These are phyloP conservation scores for Butyriboletus appendiculatus DNA, from an alignment of 1,284 basidiomycete species.

Conservation along the genomic window DNA sequence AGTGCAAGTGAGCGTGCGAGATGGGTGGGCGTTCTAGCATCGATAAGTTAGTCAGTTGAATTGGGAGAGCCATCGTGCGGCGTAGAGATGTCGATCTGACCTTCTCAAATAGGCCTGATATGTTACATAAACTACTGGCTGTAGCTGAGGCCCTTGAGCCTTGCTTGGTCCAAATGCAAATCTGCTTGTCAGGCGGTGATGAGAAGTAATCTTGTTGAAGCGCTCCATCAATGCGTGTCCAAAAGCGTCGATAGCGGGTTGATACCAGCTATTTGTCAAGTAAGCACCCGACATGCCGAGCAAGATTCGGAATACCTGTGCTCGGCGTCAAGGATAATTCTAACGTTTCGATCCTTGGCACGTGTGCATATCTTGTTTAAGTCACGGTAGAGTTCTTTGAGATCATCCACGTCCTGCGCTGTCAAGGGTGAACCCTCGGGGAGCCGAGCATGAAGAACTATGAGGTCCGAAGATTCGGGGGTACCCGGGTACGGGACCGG, in stretches of 20 bases:
- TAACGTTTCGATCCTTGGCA: constrained; percentile 61
- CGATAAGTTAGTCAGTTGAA: constrained; percentile 10
- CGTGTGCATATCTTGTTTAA: constrained; percentile 59
- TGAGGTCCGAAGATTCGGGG: constrained; percentile 30
- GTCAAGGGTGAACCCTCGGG: constrained; percentile 46
- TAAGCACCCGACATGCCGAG: background rate
- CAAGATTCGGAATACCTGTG: constrained; percentile 48
- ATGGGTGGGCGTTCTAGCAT: constrained; percentile 62
- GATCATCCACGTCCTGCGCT: constrained; percentile 54
- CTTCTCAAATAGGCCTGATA: constrained; percentile 85
- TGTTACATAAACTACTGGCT: constrained; percentile 77
- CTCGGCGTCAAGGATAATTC: constrained; percentile 82
- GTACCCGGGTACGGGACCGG: constrained; percentile 31
- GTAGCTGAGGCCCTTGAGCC: constrained; percentile 33
- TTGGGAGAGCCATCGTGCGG: background rate
- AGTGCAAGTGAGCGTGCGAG: constrained; percentile 69
- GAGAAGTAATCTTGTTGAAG: constrained; percentile 63
- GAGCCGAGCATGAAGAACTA: constrained; percentile 22
- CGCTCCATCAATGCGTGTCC: constrained; percentile 72
- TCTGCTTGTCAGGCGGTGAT: background rate
- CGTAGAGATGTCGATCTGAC: constrained; percentile 34
- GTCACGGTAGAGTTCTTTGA: constrained; percentile 61
- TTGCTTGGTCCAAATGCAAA: background rate
- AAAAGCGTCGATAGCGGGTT: constrained; percentile 83
- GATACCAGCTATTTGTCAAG: constrained; percentile 61